Conservation (phyloP, 2,329 filamentous ascomycete species). For the Calonectria multiphialidica region DNA sequence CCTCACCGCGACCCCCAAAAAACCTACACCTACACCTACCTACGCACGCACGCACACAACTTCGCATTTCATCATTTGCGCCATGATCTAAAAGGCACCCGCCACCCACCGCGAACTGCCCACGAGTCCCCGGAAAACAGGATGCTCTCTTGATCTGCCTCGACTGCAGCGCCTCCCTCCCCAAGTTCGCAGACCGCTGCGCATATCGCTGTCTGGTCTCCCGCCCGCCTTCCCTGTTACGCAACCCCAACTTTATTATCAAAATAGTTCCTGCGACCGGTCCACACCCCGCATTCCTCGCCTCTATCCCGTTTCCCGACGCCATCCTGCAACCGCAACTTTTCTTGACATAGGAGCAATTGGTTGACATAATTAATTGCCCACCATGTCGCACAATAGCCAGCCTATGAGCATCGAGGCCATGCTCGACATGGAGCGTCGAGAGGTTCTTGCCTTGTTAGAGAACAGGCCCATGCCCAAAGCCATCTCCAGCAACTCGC, state of each 20-base stretch:
- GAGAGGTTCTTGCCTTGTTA: conserved; percentile 78
- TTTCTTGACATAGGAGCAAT: conserved; percentile 3
- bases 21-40: neutral
- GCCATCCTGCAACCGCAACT: neutral
- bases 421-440: conserved; percentile 81
- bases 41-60: conserved; percentile 3
- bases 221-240: neutral
- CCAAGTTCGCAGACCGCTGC: conserved; percentile 10
- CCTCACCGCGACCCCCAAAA: neutral
- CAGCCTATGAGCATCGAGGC: conserved; percentile 80
- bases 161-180: conserved; percentile 20
- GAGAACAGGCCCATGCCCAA: conserved; percentile 60
- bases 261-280: conserved; percentile 5
- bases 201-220: conserved; percentile 1
- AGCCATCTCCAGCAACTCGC: conserved; percentile 39
- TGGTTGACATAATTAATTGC: conserved; percentile 20
- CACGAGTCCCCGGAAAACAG: conserved; percentile 16
- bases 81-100: conserved; percentile 22
- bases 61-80: conserved; percentile 21
- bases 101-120: conserved; percentile 15
- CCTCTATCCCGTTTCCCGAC: conserved; percentile 7
- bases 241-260: neutral
- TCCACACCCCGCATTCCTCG: conserved; percentile 23
- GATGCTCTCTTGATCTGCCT: conserved; percentile 34
- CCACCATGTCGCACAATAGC: conserved; percentile 48